Conservation (phyloP, 768 basidiomycete species). For the Cubamyces sp. region DNA sequence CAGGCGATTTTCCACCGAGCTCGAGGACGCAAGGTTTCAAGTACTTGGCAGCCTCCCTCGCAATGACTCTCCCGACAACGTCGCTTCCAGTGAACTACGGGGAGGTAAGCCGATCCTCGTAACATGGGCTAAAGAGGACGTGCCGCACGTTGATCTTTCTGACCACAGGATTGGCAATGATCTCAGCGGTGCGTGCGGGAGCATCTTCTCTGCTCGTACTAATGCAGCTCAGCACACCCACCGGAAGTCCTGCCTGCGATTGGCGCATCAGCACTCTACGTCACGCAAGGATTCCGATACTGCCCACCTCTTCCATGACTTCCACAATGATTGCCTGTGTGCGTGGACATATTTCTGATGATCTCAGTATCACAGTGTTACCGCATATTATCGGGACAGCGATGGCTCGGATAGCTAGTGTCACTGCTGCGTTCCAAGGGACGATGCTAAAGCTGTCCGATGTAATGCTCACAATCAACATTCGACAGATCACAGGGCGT, state of each 20-base stretch:
- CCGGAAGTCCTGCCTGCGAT: slow-evolving; percentile 58
- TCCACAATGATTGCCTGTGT: slow-evolving; percentile 51
- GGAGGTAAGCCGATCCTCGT: background rate
- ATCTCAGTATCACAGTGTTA: slow-evolving; percentile 58
- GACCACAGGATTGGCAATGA: slow-evolving; percentile 58
- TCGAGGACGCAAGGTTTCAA: slow-evolving; percentile 61
- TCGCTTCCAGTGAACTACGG: slow-evolving; percentile 59
- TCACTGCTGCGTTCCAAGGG: slow-evolving; percentile 60
- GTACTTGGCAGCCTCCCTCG: slow-evolving; percentile 56
- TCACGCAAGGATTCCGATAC: background rate
- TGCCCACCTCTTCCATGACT: slow-evolving; percentile 46
- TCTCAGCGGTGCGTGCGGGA: slow-evolving; percentile 49
- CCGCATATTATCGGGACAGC: slow-evolving; percentile 55
- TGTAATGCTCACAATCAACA: background rate
- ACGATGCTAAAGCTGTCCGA: slow-evolving; percentile 40
- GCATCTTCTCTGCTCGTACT: slow-evolving; percentile 48
- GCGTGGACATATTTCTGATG: slow-evolving; percentile 54
- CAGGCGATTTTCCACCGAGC: slow-evolving; percentile 58
- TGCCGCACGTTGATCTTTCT: slow-evolving; percentile 55
- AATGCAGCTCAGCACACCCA: slow-evolving; percentile 60
- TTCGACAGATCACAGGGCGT: background rate
- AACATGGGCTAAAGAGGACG: too few species aligned
- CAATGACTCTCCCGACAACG: slow-evolving; percentile 55
- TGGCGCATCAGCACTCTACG: background rate
- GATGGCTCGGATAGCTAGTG: slow-evolving; percentile 50